These are phyloP conservation scores for Lanmaoa rubissima DNA, from an alignment of 768 basidiomycete genomes.

Conservation along the genomic window DNA sequence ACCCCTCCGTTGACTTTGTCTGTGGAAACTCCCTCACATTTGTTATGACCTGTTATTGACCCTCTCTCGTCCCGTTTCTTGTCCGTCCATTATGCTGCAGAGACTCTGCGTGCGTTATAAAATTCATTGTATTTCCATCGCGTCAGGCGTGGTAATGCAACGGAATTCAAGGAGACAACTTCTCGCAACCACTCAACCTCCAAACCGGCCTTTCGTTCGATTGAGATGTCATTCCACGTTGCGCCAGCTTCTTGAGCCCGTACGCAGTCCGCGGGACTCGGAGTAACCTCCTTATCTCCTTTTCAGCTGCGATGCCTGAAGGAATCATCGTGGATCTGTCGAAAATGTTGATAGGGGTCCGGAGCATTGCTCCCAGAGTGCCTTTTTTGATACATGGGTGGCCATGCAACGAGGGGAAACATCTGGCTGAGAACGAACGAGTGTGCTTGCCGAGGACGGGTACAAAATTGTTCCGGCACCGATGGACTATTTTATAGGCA, in stretches of 20 bases:
- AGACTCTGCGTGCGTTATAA: slow-evolving; percentile 10
- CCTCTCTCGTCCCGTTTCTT: slow-evolving; percentile 4
- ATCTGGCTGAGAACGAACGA: background rate
- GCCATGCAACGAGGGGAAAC: background rate
- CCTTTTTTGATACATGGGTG: too few species aligned
- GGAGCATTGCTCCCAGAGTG: background rate
- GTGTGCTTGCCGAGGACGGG: too few species aligned
- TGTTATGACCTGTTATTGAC: slow-evolving; percentile 27
- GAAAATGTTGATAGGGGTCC: background rate
- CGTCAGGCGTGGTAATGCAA: slow-evolving; percentile 3
- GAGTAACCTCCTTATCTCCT: background rate
- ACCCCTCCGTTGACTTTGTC: slow-evolving; percentile 12
- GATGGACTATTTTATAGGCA: background rate
- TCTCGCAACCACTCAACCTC: background rate
- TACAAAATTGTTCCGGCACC: too few species aligned
- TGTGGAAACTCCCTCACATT: slow-evolving; percentile 8
- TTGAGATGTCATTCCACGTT: background rate
- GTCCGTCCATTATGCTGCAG: slow-evolving; percentile 14
- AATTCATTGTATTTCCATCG: slow-evolving; percentile 22
- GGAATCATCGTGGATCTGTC: background rate
- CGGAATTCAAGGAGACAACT: background rate
- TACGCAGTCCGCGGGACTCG: background rate
- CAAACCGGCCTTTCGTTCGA: background rate
- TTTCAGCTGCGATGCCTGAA: background rate
- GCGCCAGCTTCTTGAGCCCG: background rate